These are phyloP conservation scores for Nakazawaea sp. DNA, from an alignment of 805 yeast species.

Conservation along the genomic window DNA sequence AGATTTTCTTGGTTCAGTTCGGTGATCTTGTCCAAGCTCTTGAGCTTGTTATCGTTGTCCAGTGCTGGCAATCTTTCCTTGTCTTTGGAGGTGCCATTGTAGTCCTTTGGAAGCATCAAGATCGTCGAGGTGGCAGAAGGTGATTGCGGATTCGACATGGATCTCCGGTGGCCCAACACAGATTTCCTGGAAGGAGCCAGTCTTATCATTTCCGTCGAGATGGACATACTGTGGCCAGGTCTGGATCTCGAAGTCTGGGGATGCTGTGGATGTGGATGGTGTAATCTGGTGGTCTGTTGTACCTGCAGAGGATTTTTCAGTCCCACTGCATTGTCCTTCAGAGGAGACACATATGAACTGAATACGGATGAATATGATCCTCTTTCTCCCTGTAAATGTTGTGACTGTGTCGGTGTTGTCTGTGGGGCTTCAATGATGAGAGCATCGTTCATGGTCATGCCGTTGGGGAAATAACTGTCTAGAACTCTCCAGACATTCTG, in stretches of 20 bases:
- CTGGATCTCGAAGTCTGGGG: conserved; percentile 1
- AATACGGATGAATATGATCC: conserved; percentile 8
- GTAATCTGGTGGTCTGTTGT: no score
- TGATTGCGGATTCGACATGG: conserved; percentile 9
- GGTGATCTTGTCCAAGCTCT: neutral
- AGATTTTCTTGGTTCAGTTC: neutral
- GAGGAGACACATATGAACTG: conserved; percentile 3
- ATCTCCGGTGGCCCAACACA: conserved; percentile 5
- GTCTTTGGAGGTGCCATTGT: conserved; percentile 3
- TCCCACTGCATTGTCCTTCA: conserved; percentile 5
- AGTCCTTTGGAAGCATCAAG: conserved; percentile 11
- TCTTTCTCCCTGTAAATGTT: no score
- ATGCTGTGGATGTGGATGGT: no score
- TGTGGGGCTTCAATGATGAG: conserved; percentile 51
- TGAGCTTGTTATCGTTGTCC: neutral
- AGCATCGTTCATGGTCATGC: conserved; percentile 63
- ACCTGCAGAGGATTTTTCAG: no score
- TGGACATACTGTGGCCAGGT: conserved; percentile 2
- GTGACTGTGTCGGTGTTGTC: no score
- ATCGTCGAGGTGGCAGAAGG: conserved; percentile 6
- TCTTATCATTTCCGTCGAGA: conserved; percentile 6
- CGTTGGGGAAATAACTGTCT: conserved; percentile 56
- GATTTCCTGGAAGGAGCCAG: neutral
- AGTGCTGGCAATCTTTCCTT: neutral
- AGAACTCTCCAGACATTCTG: conserved; percentile 48